A percentile compares a stretch with the other conserved stretches of the same genome.
Evolutionary conservation across 2,329 filamentous ascomycete species (phyloP).

Genomic region (Xenosphaeropsis pyriputrescens): DNA sequence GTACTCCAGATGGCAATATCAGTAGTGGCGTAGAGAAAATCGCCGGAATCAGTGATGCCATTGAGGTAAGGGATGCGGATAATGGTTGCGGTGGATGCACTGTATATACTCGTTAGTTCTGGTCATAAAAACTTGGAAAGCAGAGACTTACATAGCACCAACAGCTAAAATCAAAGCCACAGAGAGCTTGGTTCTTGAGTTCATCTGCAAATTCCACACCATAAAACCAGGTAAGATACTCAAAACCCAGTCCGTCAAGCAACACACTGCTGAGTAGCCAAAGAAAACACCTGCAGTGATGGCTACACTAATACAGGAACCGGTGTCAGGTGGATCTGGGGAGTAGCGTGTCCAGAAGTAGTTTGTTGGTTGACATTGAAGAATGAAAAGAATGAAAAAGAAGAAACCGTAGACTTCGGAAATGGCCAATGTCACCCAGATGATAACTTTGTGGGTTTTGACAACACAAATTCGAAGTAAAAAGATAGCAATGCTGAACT

Average conservation of each 20-base stretch:
- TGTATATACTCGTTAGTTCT: not conserved
- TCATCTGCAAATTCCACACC: constrained; percentile 40
- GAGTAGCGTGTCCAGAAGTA: constrained; percentile 30
- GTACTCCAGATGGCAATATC: constrained; percentile 31
- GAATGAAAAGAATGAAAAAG: constrained; percentile 33
- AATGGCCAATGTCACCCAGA: constrained; percentile 28
- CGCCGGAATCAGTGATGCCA: constrained; percentile 6
- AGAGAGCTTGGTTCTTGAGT: constrained; percentile 30
- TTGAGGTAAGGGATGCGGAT: constrained; percentile 11
- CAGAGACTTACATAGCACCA: constrained; percentile 31
- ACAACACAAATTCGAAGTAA: constrained; percentile 33
- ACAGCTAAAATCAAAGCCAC: constrained; percentile 37
- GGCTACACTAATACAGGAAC: constrained; percentile 22
- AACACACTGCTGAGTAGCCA: constrained; percentile 30
- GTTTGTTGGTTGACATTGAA: constrained; percentile 35
- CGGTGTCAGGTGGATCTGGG: constrained; percentile 1
- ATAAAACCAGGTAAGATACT: constrained; percentile 37
- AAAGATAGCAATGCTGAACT: constrained; percentile 33
- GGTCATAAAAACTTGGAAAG: too few relatives aligned
- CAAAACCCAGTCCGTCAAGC: constrained; percentile 33
- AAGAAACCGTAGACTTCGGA: constrained; percentile 27
- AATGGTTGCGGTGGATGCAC: constrained; percentile 11
- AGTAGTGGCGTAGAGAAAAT: constrained; percentile 25
- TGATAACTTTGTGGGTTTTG: constrained; percentile 26
- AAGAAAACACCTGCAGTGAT: constrained; percentile 36